Evolutionary conservation across 179 eudicot genomes (phyloP), one percentile per base, ranked within the genome.

Genomic region (Camellia oleifera): DNA sequence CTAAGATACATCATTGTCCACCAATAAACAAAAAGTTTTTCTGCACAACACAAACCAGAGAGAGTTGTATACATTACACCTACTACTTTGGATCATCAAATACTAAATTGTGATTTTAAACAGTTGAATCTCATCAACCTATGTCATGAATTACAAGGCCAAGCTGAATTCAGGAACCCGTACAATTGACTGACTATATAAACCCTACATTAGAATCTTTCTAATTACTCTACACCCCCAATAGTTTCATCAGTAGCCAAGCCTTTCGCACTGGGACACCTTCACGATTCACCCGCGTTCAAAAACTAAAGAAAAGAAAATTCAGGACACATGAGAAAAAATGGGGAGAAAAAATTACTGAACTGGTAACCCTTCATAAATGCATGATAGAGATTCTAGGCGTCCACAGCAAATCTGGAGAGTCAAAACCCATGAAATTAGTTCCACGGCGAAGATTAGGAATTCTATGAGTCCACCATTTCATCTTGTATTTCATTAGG

Each of bases 401-500:
- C 7, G 52, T 7, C 74, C 52, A 70, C 61, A 67, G 32, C 80
- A 80, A 63, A 50, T 46, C 72, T 32, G 15, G 74, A 26, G 69
- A 26, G 69, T 20, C 60, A 60, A 70, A 71, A 17, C 54, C 45
- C 69, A 42, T 13, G 66, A 72, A 77, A 77, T 54, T 58, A 65
- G 69, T 10, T 48, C 65, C 71, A 7, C 42, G 6, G 71, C 20
- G 80, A 74, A 50, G 10, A 76, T 56, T 7, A 48, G 44, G 72
- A 63, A 69, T 4, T 56, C 81, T 90, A 97, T 40, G 92, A 93
- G 84, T 97, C 99, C 82, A 89, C 83, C 99, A 97, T 94, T 81
- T 94, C 99, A 67, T 97, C 99, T 83, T 89, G 99, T 61, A 94
- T 92, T 85, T 97, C 99, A 57, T 84, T 94, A 11, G 97, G 99